These are phyloP conservation scores for Solanum chacoense DNA, from an alignment of 305 asterid species.

Conservation along the genomic window DNA sequence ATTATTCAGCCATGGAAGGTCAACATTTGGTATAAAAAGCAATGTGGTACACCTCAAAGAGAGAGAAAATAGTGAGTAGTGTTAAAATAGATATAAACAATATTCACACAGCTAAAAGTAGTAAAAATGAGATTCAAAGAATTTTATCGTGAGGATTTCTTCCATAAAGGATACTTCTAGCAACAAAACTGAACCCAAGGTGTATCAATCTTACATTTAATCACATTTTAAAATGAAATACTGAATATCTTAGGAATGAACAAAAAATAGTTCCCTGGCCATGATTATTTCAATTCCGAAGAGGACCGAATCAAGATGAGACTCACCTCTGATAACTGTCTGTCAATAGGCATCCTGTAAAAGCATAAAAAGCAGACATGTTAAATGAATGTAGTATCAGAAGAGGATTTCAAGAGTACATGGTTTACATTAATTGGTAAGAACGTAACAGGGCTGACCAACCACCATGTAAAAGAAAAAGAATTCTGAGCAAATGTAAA, in stretches of 20 bases:
- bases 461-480: background rate
- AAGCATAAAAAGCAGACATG: constrained; percentile 1
- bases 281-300: background rate
- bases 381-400: background rate
- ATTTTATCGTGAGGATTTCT: background rate
- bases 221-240: background rate
- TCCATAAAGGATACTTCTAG: background rate
- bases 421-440: background rate
- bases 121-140: background rate
- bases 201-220: background rate
- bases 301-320: background rate
- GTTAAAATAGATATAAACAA: background rate
- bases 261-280: background rate
- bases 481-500: background rate
- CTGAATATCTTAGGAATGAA: background rate
- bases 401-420: background rate
- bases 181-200: background rate
- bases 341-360: constrained; percentile 59
- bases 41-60: background rate
- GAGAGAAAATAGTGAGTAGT: background rate
- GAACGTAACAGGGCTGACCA: background rate
- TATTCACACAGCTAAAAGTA: background rate
- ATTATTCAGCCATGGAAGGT: background rate
- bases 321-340: constrained; percentile 70
- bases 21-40: background rate